Conservation (phyloP, 441 rosid species). For the Croton laevigatus region DNA sequence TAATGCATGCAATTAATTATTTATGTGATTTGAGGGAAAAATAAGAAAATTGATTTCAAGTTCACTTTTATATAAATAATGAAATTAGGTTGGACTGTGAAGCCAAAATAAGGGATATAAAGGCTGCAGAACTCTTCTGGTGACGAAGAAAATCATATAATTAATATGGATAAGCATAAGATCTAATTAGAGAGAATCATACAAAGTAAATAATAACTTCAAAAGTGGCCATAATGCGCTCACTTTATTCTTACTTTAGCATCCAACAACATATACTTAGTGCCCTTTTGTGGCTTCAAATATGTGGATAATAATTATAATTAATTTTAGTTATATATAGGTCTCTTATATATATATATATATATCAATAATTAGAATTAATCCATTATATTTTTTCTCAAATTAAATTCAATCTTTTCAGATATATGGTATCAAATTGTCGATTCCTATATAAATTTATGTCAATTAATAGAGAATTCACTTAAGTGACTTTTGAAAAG, state of each 20-base stretch:
- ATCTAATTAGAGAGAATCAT: background rate
- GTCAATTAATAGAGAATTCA: too few relatives aligned
- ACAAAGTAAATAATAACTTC: background rate
- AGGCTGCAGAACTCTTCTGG: too few relatives aligned
- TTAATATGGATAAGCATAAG: constrained; percentile 1
- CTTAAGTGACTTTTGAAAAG: too few relatives aligned
- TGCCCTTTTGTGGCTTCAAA: background rate
- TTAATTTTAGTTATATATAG: too few relatives aligned
- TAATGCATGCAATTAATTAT: background rate
- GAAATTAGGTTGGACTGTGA: background rate
- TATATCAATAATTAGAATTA: too few relatives aligned
- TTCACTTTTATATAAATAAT: background rate
- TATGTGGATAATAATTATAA: background rate
- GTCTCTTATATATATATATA: too few relatives aligned
- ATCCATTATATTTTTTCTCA: too few relatives aligned
- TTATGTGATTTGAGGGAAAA: background rate
- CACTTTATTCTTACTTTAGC: background rate
- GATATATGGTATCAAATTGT: too few relatives aligned
- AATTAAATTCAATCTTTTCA: too few relatives aligned
- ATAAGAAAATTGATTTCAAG: too few relatives aligned
- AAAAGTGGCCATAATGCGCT: constrained; percentile 4
- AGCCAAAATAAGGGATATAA: constrained; percentile 1
- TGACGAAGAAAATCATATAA: background rate
- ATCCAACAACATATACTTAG: background rate
- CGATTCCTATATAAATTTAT: too few relatives aligned